Evolutionary conservation across 2,329 filamentous ascomycete species (phyloP), one percentile per base, ranked within the genome.

Genomic region (Pseudogymnoascus sp.): DNA sequence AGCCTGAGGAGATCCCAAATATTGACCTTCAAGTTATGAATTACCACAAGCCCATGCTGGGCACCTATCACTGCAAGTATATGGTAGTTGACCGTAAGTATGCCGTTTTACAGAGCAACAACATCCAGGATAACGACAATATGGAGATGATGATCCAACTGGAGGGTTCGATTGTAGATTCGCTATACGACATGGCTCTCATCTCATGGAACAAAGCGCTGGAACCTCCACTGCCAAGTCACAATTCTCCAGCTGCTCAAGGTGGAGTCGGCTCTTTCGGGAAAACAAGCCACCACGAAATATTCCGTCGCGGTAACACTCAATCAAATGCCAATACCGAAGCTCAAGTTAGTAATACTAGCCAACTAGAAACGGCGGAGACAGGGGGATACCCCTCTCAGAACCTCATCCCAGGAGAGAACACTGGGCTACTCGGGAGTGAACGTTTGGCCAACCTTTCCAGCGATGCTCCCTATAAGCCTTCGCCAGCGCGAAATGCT

Each of bases 71-170:
- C 70, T 80, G 85, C 66, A 93, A 93, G 71, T 91, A 88, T 71
- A 89, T 90, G 79, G 78, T 93, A 1, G 84, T 93, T 1, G 90
- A 93, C 72, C 81, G 89, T 6, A 84, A 82, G 65, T 78, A 88
- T n/a, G 89, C 83, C 0, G 77, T 90, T 1, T 72, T 93, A 1
- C 87, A 89, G 74, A 92, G 88, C 76, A 91, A 91, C 72, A 93
- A 93, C 69, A 88, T 93, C 60, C 80, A 86, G 73, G 86, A 91
- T 67, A 93, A 91, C 62, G 87, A 90, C 68, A 93, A 93, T 67
- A 65, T 92, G 63, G 90, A 93, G 73, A 92, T 93, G 89, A 86
- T 91, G 82, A 80, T 83, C 2, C 88, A 90, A 63, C 72, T 91
- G 0, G 88, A 93, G 74, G 90, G 90, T 0, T 84, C 88, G 0